These are phyloP conservation scores for Lentinula edodes DNA, from an alignment of 768 basidiomycete species.

Conservation along the genomic window DNA sequence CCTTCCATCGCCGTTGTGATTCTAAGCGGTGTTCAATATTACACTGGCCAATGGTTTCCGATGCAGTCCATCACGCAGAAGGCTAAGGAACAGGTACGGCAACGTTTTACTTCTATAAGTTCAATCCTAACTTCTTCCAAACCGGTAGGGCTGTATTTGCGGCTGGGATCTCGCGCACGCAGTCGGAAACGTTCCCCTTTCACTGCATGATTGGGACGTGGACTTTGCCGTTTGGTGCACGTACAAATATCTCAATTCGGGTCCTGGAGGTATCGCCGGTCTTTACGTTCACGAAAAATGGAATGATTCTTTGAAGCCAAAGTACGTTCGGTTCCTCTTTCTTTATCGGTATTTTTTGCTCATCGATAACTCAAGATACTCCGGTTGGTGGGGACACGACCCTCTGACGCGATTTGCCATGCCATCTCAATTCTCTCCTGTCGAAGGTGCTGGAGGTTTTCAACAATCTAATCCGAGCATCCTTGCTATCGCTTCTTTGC, in stretches of 20 bases:
- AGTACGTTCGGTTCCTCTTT: conserved; percentile 36
- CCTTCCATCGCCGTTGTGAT: conserved; percentile 82
- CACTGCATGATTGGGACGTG: conserved; percentile 88
- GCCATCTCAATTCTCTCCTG: conserved; percentile 78
- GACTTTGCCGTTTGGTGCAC: conserved; percentile 99
- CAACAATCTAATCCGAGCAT: conserved; percentile 95
- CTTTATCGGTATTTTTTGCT: conserved; percentile 11
- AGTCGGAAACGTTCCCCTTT: conserved; percentile 85
- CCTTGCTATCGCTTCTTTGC: conserved; percentile 70
- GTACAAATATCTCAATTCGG: conserved; percentile 96
- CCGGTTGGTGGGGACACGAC: conserved; percentile 99
- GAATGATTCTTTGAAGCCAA: conserved; percentile 56
- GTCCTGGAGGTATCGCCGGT: conserved; percentile 96
- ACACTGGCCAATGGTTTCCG: conserved; percentile 93
- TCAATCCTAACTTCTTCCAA: neutral
- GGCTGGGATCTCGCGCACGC: conserved; percentile 98
- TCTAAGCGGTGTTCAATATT: conserved; percentile 94
- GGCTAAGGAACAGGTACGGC: conserved; percentile 71
- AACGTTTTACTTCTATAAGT: neutral
- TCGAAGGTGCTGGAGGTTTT: conserved; percentile 89
- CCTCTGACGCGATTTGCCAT: conserved; percentile 84
- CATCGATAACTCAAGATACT: conserved; percentile 46
- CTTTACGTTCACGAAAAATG: conserved; percentile 84
- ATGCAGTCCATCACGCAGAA: conserved; percentile 80
- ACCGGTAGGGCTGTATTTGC: conserved; percentile 76